Base-by-base conservation (phyloP, 108 stramenopile species). In the Skeletonema marinoi region DNA sequence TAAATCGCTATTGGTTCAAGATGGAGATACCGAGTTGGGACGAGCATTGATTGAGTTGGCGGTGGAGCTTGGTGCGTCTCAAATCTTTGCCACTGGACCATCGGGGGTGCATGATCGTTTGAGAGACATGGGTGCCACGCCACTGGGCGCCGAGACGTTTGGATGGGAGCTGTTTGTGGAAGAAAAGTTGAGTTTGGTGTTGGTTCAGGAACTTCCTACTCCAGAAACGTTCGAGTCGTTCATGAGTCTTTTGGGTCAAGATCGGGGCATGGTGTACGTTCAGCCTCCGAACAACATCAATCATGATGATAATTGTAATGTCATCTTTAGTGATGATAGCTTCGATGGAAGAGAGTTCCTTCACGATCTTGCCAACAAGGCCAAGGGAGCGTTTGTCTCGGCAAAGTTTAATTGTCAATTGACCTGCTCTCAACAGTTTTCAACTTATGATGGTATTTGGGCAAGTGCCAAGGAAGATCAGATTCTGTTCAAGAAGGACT, bases 1-100 rank as follows among this genome's bases (percentile, higher is more conserved):
- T 5, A 51, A 77, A 60, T 82, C 82, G 6, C 72, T 82, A 58
- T 66, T 82, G 39, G 63, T 82, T 7, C 71, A 77, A 54, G 72
- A 77, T 66, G 82, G 82, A 29, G 62, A 77, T 32, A 82, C 82
- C 16, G 82, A 82, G 60, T 58, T 82, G 21, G 82, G 82, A 35
- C 60, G 41, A 42, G 82, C 71, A 12, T n/a, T 82, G 10, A 82
- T 82, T 38, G 82, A 82, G 10, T 30, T 82, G 60, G 82, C 70
- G 19, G 35, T 32, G 1, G 54, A 63, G 32, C 63, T 82, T 7
- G 82, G 82, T 11, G 75, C 74, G 6, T 41, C 42, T 25, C 65
- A 77, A 58, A 73, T 82, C 33, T 82, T 73, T 73, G 82, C 82
- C 2, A 82, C 82, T 14, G 71, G 74, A 14, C 75, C 75, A 16